Evolutionary conservation across 306 rosid genomes (phyloP).

Genomic region (Lathyrus aphaca): DNA sequence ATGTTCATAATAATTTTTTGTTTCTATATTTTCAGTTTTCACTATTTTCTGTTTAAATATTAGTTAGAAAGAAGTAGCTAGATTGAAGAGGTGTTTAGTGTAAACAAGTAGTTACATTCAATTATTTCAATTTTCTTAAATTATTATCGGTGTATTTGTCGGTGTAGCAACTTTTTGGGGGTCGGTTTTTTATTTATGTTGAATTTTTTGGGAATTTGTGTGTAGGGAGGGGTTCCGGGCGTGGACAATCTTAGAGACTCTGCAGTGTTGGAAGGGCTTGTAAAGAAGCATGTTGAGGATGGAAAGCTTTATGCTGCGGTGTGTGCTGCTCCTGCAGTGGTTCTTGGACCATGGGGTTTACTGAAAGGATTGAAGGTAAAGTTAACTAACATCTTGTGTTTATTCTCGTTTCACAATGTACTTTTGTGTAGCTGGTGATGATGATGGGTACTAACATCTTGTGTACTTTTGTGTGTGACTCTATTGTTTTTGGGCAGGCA

Average conservation of each 20-base stretch:
- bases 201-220: not conserved
- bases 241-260: slow-evolving; percentile 51
- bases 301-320: slow-evolving; percentile 82
- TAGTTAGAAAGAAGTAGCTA: not conserved
- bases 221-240: slow-evolving; percentile 91
- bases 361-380: slow-evolving; percentile 82
- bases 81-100: not conserved
- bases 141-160: not conserved
- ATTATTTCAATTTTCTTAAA: not conserved
- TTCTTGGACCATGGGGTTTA: slow-evolving; percentile 86
- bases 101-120: not conserved
- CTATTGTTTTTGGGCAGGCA: slow-evolving; percentile 59
- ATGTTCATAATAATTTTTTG: not conserved
- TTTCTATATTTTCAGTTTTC: not conserved
- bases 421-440: slow-evolving; percentile 25
- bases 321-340: slow-evolving; percentile 95
- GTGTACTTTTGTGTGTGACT: slow-evolving; percentile 23
- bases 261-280: slow-evolving; percentile 39
- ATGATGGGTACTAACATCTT: too few relatives aligned
- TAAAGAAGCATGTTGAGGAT: slow-evolving; percentile 65
- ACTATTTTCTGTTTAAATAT: not conserved
- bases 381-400: slow-evolving; percentile 15
- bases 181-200: not conserved
- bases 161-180: not conserved
- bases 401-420: not conserved